These are phyloP conservation scores for Ceriops decandra DNA, from an alignment of 345 rosid species.

Conservation along the genomic window DNA sequence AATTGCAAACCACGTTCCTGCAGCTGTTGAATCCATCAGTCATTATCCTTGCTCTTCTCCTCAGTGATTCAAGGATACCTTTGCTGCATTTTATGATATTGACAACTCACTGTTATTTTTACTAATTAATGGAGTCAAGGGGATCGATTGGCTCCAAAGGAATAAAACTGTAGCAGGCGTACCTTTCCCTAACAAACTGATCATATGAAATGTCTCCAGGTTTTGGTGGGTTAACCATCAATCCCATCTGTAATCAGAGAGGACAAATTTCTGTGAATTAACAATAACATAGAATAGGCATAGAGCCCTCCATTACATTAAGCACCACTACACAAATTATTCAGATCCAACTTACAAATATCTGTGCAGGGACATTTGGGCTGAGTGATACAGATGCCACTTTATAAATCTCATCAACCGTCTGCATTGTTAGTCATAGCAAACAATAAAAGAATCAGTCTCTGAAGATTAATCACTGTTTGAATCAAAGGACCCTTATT, in stretches of 20 bases:
- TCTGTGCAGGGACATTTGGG: constrained; percentile 96
- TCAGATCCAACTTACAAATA: constrained; percentile 63
- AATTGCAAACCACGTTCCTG: constrained; percentile 90
- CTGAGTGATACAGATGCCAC: constrained; percentile 87
- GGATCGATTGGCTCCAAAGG: neutral
- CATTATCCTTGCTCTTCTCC: constrained; percentile 90
- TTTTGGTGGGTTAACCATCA: constrained; percentile 92
- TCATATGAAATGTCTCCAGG: constrained; percentile 94
- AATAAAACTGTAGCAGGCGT: constrained; percentile 20
- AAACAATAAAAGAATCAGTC: constrained; percentile 6
- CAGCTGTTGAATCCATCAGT: constrained; percentile 99
- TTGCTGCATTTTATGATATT: constrained; percentile 45
- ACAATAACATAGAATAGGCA: neutral
- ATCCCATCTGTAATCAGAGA: constrained; percentile 67
- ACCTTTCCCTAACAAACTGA: constrained; percentile 83
- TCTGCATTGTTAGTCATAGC: constrained; percentile 43
- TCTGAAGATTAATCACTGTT: constrained; percentile 3
- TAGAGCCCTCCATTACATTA: constrained; percentile 7
- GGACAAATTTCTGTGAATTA: neutral
- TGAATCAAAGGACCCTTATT: constrained; percentile 12
- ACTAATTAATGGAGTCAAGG: constrained; percentile 4
- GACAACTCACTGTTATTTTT: constrained; percentile 7
- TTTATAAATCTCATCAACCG: constrained; percentile 95
- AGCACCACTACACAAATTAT: constrained; percentile 5
- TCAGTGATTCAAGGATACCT: constrained; percentile 84